phyloP scores from a whole-genome alignment of 768 basidiomycete genomes.

The Boletellus ananas region DNA sequence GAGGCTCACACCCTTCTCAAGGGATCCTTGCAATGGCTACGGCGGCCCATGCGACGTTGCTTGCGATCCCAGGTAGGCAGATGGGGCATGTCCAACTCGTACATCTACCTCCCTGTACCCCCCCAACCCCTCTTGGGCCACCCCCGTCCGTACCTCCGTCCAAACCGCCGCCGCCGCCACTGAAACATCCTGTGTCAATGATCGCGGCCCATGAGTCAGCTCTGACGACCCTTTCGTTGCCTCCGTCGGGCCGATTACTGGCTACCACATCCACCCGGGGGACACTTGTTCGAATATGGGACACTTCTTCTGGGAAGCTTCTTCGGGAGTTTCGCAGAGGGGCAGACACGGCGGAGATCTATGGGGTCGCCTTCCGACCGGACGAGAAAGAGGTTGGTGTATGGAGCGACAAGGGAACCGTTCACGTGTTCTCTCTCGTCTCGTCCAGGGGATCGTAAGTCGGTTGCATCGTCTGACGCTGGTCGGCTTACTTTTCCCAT shows the following conservation, averaged over 20 bases:
- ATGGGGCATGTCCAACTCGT: constrained; percentile 85
- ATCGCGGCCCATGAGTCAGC: constrained; percentile 81
- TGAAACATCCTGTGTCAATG: constrained; percentile 70
- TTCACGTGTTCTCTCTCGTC: constrained; percentile 81
- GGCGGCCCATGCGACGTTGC: constrained; percentile 70
- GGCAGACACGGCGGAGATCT: constrained; percentile 87
- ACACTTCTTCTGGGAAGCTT: constrained; percentile 66
- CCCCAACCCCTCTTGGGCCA: constrained; percentile 54
- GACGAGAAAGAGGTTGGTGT: constrained; percentile 86
- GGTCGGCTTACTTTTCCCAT: constrained; percentile 4
- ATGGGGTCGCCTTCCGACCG: constrained; percentile 82
- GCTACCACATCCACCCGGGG: constrained; percentile 83
- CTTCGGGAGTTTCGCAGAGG: constrained; percentile 80
- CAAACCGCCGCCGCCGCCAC: constrained; percentile 52
- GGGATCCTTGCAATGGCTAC: constrained; percentile 82
- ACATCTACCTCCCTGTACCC: constrained; percentile 76
- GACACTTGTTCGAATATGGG: constrained; percentile 87
- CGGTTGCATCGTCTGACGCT: not conserved
- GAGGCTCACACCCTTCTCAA: constrained; percentile 27
- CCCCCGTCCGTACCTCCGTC: constrained; percentile 49
- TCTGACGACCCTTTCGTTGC: constrained; percentile 72
- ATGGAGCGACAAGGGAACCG: constrained; percentile 94
- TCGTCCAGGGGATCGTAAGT: constrained; percentile 66
- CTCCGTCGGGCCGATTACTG: constrained; percentile 72
- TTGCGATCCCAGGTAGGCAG: constrained; percentile 82